These are phyloP conservation scores for Arthrobotrys conoides DNA, from an alignment of 2,329 filamentous ascomycete genomes.

Conservation along the genomic window DNA sequence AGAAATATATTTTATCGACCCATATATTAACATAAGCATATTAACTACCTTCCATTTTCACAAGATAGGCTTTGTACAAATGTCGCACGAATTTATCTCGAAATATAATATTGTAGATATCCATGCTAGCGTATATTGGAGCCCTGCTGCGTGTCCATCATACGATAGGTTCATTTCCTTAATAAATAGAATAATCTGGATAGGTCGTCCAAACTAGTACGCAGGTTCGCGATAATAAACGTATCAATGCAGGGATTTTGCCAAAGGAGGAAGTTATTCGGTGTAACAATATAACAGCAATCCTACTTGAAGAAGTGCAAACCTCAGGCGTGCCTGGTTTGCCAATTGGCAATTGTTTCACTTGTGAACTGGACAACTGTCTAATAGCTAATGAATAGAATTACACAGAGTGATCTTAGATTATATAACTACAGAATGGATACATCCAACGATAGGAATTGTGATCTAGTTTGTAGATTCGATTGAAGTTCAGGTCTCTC, in stretches of 20 bases:
- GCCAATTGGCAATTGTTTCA: conserved; percentile 2
- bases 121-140: too few relatives aligned
- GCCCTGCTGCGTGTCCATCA: too few relatives aligned
- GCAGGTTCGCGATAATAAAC: neutral
- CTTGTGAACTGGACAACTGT: neutral
- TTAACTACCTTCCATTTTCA: too few relatives aligned
- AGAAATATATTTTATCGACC: too few relatives aligned
- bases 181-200: too few relatives aligned
- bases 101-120: too few relatives aligned
- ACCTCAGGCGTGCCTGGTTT: conserved; percentile 29
- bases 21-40: too few relatives aligned
- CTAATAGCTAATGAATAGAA: neutral
- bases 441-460: neutral
- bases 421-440: neutral
- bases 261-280: neutral
- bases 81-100: too few relatives aligned
- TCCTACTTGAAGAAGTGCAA: conserved; percentile 14
- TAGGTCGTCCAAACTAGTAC: neutral
- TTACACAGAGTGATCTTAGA: neutral
- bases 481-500: too few relatives aligned
- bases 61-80: too few relatives aligned
- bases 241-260: neutral
- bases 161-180: too few relatives aligned
- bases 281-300: conserved; percentile 21
- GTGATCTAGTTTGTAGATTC: neutral